Percentiles rank a stretch among this genome's conserved stretches.
These are phyloP conservation scores for Boletus vermiculosoides DNA, from an alignment of 768 basidiomycete genomes.

Conservation along the genomic window DNA sequence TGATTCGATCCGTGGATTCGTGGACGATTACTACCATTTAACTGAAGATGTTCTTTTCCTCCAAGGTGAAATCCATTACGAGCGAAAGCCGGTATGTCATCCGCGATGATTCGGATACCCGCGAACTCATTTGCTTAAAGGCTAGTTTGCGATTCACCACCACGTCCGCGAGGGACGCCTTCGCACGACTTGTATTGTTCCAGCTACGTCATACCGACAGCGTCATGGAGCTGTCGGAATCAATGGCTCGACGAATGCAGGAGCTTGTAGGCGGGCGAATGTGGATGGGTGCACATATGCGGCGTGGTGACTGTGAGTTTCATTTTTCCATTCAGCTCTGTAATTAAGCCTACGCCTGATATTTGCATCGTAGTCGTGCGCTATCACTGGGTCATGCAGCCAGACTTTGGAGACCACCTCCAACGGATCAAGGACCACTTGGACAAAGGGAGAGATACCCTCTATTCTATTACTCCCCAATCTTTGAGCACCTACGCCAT, in stretches of 20 bases:
- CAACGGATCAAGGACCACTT: conserved; percentile 32
- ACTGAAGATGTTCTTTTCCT: conserved; percentile 40
- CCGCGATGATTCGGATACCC: neutral
- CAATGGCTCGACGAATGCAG: conserved; percentile 35
- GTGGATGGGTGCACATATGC: conserved; percentile 46
- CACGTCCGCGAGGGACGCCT: conserved; percentile 30
- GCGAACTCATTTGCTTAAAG: conserved; percentile 20
- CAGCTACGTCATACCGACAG: conserved; percentile 29
- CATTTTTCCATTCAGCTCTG: neutral
- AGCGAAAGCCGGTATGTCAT: conserved; percentile 39
- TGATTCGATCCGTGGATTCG: conserved; percentile 37
- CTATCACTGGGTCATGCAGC: conserved; percentile 37
- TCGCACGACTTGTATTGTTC: conserved; percentile 34
- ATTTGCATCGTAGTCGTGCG: conserved; percentile 25
- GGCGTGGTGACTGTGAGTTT: conserved; percentile 42
- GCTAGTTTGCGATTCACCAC: conserved; percentile 36
- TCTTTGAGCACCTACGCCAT: conserved; percentile 23
- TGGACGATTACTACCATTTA: conserved; percentile 38
- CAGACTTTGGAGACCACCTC: conserved; percentile 36
- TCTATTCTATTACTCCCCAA: conserved; percentile 16
- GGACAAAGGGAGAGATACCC: conserved; percentile 20
- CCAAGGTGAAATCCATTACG: conserved; percentile 40
- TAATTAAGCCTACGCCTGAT: neutral
- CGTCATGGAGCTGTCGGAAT: conserved; percentile 29
- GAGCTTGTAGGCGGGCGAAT: conserved; percentile 30